phyloP scores from a whole-genome alignment of 805 yeast genomes.

The Candida ascalaphidarum region DNA sequence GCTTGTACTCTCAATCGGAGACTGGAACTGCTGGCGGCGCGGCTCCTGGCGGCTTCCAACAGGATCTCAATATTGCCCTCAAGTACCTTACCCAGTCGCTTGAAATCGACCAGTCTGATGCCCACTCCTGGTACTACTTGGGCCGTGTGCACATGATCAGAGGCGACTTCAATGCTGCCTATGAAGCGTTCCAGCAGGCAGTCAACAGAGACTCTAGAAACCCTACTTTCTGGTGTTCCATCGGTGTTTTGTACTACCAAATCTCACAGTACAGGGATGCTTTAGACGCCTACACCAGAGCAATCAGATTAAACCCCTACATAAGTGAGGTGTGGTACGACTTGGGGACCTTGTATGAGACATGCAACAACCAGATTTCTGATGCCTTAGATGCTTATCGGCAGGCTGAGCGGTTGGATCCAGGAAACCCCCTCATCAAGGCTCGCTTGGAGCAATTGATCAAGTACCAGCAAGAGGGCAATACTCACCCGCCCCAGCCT shows the following conservation, averaged over 20 bases:
- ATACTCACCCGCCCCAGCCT: constrained; percentile 54
- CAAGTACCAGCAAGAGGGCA: constrained; percentile 62
- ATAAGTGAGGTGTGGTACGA: constrained; percentile 98
- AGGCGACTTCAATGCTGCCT: constrained; percentile 91
- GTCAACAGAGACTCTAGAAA: constrained; percentile 94
- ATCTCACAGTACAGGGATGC: constrained; percentile 96
- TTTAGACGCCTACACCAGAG: constrained; percentile 93
- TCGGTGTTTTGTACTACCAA: constrained; percentile 94
- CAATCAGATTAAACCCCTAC: constrained; percentile 91
- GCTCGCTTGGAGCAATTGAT: constrained; percentile 83
- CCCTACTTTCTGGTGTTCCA: constrained; percentile 96
- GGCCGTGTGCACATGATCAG: constrained; percentile 97
- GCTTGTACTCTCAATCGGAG: constrained; percentile 71
- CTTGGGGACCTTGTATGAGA: constrained; percentile 91
- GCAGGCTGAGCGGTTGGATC: constrained; percentile 93
- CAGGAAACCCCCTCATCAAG: constrained; percentile 88
- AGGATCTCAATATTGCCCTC: constrained; percentile 75
- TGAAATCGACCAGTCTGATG: constrained; percentile 84
- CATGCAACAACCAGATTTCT: constrained; percentile 89
- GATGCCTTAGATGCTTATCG: constrained; percentile 97
- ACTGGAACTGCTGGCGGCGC: constrained; percentile 31
- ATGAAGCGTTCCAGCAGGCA: constrained; percentile 97
- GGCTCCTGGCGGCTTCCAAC: constrained; percentile 57
- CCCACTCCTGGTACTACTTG: constrained; percentile 94
- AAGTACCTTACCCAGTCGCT: constrained; percentile 77